Evolutionary conservation across 805 yeast genomes (phyloP).

Genomic region (Yamadazyma tumulicola): DNA sequence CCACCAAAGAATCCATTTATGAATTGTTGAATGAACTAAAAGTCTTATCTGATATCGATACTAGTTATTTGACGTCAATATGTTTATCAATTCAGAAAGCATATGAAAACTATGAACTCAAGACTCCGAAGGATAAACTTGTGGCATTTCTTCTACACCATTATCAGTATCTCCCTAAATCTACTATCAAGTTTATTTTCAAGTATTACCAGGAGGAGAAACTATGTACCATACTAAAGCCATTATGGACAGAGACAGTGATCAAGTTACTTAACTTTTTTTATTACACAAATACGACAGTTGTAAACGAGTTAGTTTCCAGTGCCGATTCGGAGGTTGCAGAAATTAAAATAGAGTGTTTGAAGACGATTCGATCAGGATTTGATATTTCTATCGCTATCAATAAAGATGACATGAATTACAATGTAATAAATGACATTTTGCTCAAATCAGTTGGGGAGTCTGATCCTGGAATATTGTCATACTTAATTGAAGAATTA

Average conservation of each 20-base stretch:
- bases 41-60: slow-evolving; percentile 24
- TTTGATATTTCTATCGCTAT: slow-evolving; percentile 31
- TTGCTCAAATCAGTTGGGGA: slow-evolving; percentile 26
- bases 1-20: slow-evolving; percentile 36
- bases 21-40: slow-evolving; percentile 27
- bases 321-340: slow-evolving; percentile 1
- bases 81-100: slow-evolving; percentile 31
- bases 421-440: slow-evolving; percentile 31
- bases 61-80: slow-evolving; percentile 30
- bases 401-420: slow-evolving; percentile 25
- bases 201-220: slow-evolving; percentile 45
- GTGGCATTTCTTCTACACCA: slow-evolving; percentile 39
- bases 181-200: slow-evolving; percentile 42
- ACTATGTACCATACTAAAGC: slow-evolving; percentile 50
- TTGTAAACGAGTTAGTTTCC: background rate
- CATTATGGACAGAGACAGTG: slow-evolving; percentile 51
- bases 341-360: slow-evolving; percentile 26
- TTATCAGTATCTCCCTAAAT: slow-evolving; percentile 33
- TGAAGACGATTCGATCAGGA: slow-evolving; percentile 34
- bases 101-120: slow-evolving; percentile 29
- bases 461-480: slow-evolving; percentile 28
- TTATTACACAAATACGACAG: slow-evolving; percentile 17
- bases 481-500: slow-evolving; percentile 22
- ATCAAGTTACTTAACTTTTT: slow-evolving; percentile 43
- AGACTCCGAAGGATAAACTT: slow-evolving; percentile 42